These are phyloP conservation scores for Gliomastix tumulicola DNA, from an alignment of 2,329 filamentous ascomycete species.

Conservation along the genomic window DNA sequence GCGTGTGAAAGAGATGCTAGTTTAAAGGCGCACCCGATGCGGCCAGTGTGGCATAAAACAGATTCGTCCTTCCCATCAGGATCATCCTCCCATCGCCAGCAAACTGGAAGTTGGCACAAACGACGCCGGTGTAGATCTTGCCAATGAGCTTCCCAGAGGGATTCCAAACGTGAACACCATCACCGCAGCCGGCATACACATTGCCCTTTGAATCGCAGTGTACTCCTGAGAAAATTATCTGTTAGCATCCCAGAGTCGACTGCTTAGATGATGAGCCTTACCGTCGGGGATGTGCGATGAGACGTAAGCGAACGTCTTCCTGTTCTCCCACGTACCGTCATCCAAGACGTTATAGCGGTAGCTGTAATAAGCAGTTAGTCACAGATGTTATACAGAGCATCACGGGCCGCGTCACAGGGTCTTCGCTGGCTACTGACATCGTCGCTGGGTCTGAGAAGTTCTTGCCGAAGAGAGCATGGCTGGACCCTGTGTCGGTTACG, in stretches of 20 bases:
- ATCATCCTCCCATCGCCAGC: conserved; percentile 26
- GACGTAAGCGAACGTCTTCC: conserved; percentile 49
- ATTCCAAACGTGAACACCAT: conserved; percentile 43
- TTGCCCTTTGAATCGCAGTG: conserved; percentile 48
- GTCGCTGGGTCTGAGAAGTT: too few species aligned
- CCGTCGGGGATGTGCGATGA: conserved; percentile 52
- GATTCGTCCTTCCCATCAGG: conserved; percentile 23
- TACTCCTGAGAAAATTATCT: conserved; percentile 41
- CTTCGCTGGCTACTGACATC: too few species aligned
- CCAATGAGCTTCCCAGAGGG: conserved; percentile 37
- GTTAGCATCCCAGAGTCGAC: too few species aligned
- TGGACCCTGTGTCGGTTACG: conserved; percentile 50
- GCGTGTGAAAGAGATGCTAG: too few species aligned
- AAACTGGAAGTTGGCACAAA: conserved; percentile 38
- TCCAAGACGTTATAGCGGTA: conserved; percentile 36
- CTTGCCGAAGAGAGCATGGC: too few species aligned
- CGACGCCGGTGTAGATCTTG: conserved; percentile 46
- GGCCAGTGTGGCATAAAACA: conserved; percentile 21
- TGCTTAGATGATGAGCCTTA: too few species aligned
- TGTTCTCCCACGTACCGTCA: conserved; percentile 39
- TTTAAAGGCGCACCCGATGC: conserved; percentile 12
- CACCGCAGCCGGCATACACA: conserved; percentile 42
- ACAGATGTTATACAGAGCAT: too few species aligned
- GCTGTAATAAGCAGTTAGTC: too few species aligned
- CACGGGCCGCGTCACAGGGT: too few species aligned